Base-by-base conservation (phyloP, 768 basidiomycete species). In the Trametes maxima region DNA sequence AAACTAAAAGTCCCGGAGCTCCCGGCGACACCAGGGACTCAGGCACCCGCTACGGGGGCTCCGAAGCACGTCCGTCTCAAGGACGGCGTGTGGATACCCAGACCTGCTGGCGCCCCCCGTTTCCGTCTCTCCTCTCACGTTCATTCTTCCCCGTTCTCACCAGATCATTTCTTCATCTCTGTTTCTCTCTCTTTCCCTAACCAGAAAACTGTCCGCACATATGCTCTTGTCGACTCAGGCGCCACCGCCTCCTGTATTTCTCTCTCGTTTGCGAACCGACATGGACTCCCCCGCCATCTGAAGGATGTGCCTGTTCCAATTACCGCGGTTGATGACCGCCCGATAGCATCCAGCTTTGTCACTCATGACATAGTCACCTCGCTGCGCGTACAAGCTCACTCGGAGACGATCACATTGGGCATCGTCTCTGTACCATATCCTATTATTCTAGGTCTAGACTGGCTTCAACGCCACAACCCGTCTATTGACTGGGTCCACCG, bases 241-340 rank as follows among this genome's bases (percentile, higher is more conserved):
- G 73, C 75, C 21, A 72, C 75, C 1, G 46, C 60, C 5, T 78
- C 75, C 3, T 75, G 72, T 59, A 77, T 79, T 52, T 79, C 75
- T 1, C 70, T 74, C 13, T 42, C 45, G 19, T 78, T 77, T 57
- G 68, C 73, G 13, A 51, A 66, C 39, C 61, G 70, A 10, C 42
- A 43, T 43, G 42, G 42, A 43, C 42, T 43, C 8, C 42, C 42
- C n/a, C n/a, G n/a, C n/a, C n/a, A n/a, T n/a, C n/a, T n/a, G n/a
- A n/a, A n/a, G n/a, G n/a, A n/a, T n/a, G 67, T 60, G 37, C 37
- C 37, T 17, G 42, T 43, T n/a, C 42, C 42, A 17, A 43, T 43
- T 17, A 43, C 42, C 16, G 42, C 42, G 42, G 42, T 43, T 43
- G 42, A 43, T n/a, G 42, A 43, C 42, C 16, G 42, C 42, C 42